Evolutionary conservation across 805 yeast species (phyloP), one percentile per base, ranked within the genome.

Genomic region (Ogataea salicorniae): DNA sequence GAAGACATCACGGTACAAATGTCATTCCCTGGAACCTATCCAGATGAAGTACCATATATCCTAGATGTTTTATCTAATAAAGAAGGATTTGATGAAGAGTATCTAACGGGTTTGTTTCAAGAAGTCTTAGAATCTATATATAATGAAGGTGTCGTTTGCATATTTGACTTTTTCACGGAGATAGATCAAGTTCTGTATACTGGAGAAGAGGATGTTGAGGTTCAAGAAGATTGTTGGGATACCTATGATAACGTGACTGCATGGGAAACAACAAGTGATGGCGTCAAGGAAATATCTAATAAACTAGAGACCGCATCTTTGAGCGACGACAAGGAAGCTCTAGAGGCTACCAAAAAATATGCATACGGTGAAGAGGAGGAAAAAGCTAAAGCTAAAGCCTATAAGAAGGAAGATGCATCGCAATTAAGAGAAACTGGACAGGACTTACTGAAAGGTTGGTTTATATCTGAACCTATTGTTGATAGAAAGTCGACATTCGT

Each of bases 401-500:
- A 41, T 5, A 41, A 43, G 23, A 51, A 8, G 48, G 40, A 9
- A 31, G 41, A 26, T n/a, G 22, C 29, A 35, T 40, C 31, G 8
- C 41, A 23, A 37, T 20, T 39, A 7, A 46, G 49, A 6, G 46
- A 54, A 22, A 9, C 34, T 18, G 41, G 44, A 4, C 45, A 55
- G 0, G 79, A 84, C 53, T 79, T 79, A 0, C 63, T 86, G n/a
- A 76, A 71, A 37, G 85, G 84, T 1, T 94, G 98, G 98, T 59
- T 68, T 0, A 73, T 75, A 11, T 84, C 95, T 1, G 95, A 86
- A 1, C 86, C 95, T 0, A 75, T 91, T 1, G 68, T 75, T 1
- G 99, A 92, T 63, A 70, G 97, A 47, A 89, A 87, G 14, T 89
- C 97, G 0, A 83, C 88, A 1, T 92, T 92, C 57, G 75, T 89